Evolutionary conservation across 768 basidiomycete species (phyloP), one percentile per base, ranked within the genome.

Genomic region (Pulveroboletus sp.): DNA sequence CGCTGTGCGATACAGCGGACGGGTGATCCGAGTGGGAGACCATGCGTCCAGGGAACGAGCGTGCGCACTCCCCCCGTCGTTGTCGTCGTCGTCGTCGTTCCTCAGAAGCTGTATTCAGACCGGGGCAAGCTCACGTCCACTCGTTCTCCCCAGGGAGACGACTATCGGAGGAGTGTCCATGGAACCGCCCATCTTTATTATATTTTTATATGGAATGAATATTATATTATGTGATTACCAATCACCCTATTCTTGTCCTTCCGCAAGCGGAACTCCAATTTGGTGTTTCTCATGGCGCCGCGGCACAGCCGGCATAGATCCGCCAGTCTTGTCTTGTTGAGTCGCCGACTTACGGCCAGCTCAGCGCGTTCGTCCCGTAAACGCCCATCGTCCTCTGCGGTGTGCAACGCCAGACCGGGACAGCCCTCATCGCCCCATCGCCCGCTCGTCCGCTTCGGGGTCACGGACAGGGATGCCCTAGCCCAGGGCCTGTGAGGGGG

Each of bases 301-400:
- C 66, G 67, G 66, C 66, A 63, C 57, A 64, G 56, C 55, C 61
- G 60, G 64, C 58, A 59, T 14, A 40, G 50, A 41, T 49, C 45
- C 45, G 46, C 39, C 50, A 43, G 54, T 44, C n/a, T 45, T 51
- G 31, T 15, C 58, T 51, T 50, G 58, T 67, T 68, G 39, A 67
- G 61, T 66, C 65, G 66, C 61, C 65, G 66, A 67, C 53, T 31
- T 48, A 41, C 49, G 51, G 42, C 50, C 51, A 50, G 55, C 56
- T 33, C 67, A 59, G 56, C 63, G 31, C 9, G 21, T 21, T 21
- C 21, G 21, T 21, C 21, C 27, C 27, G 27, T 28, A 2, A 28
- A 28, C 27, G 27, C 27, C 27, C 27, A 28, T 8, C 27, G 27
- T 8, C 8, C 21, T 21, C 21, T 21, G 21, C 21, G 21, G 21